These are phyloP conservation scores for Coprinopsis marcescibilis DNA, from an alignment of 768 basidiomycete genomes.

Conservation along the genomic window DNA sequence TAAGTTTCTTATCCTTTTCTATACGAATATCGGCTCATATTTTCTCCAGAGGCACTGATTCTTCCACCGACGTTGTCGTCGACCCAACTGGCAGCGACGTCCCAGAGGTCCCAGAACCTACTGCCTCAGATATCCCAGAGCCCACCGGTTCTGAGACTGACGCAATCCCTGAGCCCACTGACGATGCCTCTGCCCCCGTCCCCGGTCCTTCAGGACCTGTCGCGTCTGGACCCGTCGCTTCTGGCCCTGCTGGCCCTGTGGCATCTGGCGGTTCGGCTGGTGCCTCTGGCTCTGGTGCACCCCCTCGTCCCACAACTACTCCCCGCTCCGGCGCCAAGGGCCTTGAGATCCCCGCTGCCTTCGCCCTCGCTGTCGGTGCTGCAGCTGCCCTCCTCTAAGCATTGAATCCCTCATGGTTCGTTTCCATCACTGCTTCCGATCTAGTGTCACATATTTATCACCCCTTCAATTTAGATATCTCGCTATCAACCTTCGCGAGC, in stretches of 20 bases:
- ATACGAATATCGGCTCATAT: not conserved
- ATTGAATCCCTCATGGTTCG: slow-evolving; percentile 1
- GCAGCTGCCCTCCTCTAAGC: slow-evolving; percentile 3
- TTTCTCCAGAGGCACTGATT: not conserved
- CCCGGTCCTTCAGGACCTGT: not conserved
- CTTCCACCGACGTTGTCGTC: not conserved
- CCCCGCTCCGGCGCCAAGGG: not conserved
- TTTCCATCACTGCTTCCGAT: too few relatives aligned
- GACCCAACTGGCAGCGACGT: too few relatives aligned
- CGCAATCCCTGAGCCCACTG: too few relatives aligned
- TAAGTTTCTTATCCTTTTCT: not conserved
- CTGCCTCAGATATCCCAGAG: too few relatives aligned
- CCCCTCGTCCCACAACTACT: not conserved
- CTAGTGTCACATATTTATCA: too few relatives aligned
- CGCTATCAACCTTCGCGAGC: too few relatives aligned
- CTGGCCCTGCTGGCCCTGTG: not conserved
- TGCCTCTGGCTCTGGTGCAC: not conserved
- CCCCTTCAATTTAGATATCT: too few relatives aligned
- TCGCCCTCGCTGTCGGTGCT: not conserved
- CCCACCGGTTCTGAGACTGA: too few relatives aligned
- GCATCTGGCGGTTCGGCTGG: not conserved
- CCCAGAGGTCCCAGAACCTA: too few relatives aligned
- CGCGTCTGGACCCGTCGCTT: not conserved
- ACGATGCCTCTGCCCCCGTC: not conserved
- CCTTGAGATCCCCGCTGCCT: too few relatives aligned